phyloP scores from a whole-genome alignment of 805 yeast genomes.

The Spathaspora passalidarum region DNA sequence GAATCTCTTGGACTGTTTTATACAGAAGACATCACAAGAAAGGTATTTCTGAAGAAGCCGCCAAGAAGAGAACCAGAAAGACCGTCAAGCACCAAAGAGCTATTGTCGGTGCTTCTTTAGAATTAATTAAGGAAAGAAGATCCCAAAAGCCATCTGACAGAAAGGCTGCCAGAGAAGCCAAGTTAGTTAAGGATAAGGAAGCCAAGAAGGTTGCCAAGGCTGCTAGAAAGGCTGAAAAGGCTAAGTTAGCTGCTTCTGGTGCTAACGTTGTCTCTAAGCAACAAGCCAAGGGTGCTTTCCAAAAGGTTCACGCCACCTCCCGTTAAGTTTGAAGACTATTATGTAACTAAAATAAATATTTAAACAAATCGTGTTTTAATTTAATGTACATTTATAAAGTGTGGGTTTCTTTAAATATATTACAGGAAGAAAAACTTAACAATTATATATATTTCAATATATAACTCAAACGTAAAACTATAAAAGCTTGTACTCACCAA shows the following conservation, averaged over 20 bases:
- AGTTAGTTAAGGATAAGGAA: slow-evolving; percentile 79
- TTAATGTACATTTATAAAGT: slow-evolving; percentile 6
- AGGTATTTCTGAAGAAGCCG: slow-evolving; percentile 97
- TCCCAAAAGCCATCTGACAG: slow-evolving; percentile 93
- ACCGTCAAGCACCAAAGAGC: slow-evolving; percentile 98
- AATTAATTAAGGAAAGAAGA: slow-evolving; percentile 97
- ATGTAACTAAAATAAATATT: slow-evolving; percentile 1
- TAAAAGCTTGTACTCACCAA: slow-evolving; percentile 21
- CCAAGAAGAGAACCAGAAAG: slow-evolving; percentile 97
- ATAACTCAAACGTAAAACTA: slow-evolving; percentile 1
- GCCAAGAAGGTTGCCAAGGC: slow-evolving; percentile 90
- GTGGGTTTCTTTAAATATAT: slow-evolving; percentile 1
- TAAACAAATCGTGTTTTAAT: slow-evolving; percentile 1
- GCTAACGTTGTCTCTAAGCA: slow-evolving; percentile 77
- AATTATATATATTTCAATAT: slow-evolving; percentile 7
- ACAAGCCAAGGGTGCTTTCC: slow-evolving; percentile 97
- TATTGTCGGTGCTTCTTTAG: slow-evolving; percentile 98
- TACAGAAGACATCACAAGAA: slow-evolving; percentile 99
- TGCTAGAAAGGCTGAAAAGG: slow-evolving; percentile 92
- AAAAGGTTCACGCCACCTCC: slow-evolving; percentile 93
- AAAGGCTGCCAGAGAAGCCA: slow-evolving; percentile 95
- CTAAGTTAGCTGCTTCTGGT: slow-evolving; percentile 73
- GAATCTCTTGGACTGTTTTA: slow-evolving; percentile 98
- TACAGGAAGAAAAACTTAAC: slow-evolving; percentile 1
- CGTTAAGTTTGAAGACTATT: slow-evolving; percentile 54